Base-by-base conservation (phyloP, 371 early-diverging fungal genomes). In the Mucor circinelloides region DNA sequence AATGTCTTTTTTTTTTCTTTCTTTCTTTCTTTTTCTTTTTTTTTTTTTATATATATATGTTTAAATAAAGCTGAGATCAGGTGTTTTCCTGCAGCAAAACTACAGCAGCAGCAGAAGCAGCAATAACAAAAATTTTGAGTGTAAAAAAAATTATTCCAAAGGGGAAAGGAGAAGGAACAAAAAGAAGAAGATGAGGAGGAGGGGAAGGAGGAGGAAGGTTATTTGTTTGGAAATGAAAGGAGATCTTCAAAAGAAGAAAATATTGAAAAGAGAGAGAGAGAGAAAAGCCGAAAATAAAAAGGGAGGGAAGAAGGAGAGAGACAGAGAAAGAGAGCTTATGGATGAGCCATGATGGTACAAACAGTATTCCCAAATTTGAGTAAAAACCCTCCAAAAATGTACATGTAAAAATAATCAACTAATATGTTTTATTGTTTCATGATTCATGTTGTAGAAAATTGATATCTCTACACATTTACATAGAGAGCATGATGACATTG, bases 1-100 rank as follows among this genome's bases (percentile, higher is more conserved):
- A 55, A 38, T 31, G 17, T 46, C 30, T 46, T 44, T 65, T 38
- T 59, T 36, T 59, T 6, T 19, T 48, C 10, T 19, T 4, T 6
- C 2, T 6, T 19, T 19, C 17, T 19, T 46, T 46, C 44, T 65
- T 38, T 59, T 36, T 59, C 8, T 19, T 48, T 23, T 19, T 4
- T 6, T 6, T 6, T 19, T 19, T 21, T 19, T 46, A 17, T 46
- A 6, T 50, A 50, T 50, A 48, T 48, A 48, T 23, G 50, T 50
- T 52, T 58, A 48, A 52, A 59, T 31, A 54, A 38, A 40, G 25
- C 52, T 19, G 52, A 46, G 66, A 59, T 66, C 67, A 60, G 67
- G 67, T 66, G 59, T 66, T 48, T 50, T 48, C 60, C 52, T 66
- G 60, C 52, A 60, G 60, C 54, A 48, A 52, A 59, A 28, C 19